phyloP scores from a whole-genome alignment of 345 rosid genomes.

The Salix viminalis region DNA sequence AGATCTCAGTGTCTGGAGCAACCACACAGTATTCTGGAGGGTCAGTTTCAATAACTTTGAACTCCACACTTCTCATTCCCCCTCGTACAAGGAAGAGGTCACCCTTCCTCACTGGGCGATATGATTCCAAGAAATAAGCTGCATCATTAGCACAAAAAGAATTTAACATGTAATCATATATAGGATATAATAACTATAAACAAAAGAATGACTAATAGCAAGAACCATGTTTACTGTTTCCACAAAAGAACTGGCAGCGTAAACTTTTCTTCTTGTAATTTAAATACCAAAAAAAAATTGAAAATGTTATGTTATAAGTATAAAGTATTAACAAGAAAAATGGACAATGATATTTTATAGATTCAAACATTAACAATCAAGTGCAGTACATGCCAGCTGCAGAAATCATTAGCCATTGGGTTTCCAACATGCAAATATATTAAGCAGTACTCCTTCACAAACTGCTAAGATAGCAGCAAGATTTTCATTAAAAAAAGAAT shows the following conservation, averaged over 20 bases:
- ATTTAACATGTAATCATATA: background rate
- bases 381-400: background rate
- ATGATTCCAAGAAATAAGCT: conserved; percentile 95
- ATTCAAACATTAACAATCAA: background rate
- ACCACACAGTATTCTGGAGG: conserved; percentile 91
- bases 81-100: conserved; percentile 94
- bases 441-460: background rate
- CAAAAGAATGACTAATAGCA: background rate
- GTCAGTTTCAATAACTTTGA: conserved; percentile 84
- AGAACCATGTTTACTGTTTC: background rate
- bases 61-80: conserved; percentile 95
- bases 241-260: background rate
- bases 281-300: background rate
- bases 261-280: background rate
- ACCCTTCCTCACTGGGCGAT: conserved; percentile 95
- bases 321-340: background rate
- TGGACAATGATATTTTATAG: background rate
- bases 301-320: background rate
- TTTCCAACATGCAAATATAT: background rate
- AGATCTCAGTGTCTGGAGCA: conserved; percentile 93
- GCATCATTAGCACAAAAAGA: conserved; percentile 9
- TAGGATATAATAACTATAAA: background rate
- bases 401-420: background rate
- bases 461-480: background rate
- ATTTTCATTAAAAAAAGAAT: background rate